Evolutionary conservation across 2,329 filamentous ascomycete species (phyloP).

Genomic region (Aspergillus carbonarius): DNA sequence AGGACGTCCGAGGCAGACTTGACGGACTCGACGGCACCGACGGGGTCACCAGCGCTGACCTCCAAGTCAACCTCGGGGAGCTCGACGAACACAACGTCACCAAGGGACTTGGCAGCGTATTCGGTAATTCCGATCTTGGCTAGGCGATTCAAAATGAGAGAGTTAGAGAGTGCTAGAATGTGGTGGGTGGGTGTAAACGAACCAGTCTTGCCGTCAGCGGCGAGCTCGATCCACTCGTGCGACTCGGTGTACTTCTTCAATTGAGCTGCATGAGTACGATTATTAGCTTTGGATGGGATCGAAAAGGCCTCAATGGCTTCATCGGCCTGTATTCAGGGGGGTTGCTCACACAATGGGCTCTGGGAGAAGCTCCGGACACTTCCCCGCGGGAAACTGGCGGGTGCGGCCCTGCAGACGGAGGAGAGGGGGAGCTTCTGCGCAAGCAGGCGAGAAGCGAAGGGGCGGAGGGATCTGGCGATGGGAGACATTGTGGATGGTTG

Average conservation of each 20-base stretch:
- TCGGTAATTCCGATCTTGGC: slow-evolving; percentile 78
- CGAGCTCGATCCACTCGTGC: slow-evolving; percentile 96
- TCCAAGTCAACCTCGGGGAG: slow-evolving; percentile 71
- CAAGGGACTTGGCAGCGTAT: slow-evolving; percentile 88
- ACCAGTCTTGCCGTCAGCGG: slow-evolving; percentile 76
- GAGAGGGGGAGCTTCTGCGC: slow-evolving; percentile 38
- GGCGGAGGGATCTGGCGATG: slow-evolving; percentile 36
- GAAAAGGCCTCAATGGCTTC: slow-evolving; percentile 1
- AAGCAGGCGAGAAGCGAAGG: slow-evolving; percentile 38
- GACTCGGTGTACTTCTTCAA: slow-evolving; percentile 89
- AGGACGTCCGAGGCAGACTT: slow-evolving; percentile 99
- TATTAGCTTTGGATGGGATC: not conserved
- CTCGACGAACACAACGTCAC: slow-evolving; percentile 97
- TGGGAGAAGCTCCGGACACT: slow-evolving; percentile 42
- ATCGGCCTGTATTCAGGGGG: not conserved
- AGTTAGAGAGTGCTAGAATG: not conserved
- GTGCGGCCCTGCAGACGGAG: slow-evolving; percentile 31
- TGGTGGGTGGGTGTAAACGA: slow-evolving; percentile 10
- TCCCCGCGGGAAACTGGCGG: slow-evolving; percentile 44
- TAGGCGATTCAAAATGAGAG: slow-evolving; percentile 28
- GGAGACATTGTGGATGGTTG: slow-evolving; percentile 35
- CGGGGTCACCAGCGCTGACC: slow-evolving; percentile 73
- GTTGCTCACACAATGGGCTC: slow-evolving; percentile 39
- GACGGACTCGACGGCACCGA: slow-evolving; percentile 95
- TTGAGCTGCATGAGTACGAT: slow-evolving; percentile 32